These are phyloP conservation scores for Extremus antarcticus DNA, from an alignment of 495 filamentous ascomycete species.

Conservation along the genomic window DNA sequence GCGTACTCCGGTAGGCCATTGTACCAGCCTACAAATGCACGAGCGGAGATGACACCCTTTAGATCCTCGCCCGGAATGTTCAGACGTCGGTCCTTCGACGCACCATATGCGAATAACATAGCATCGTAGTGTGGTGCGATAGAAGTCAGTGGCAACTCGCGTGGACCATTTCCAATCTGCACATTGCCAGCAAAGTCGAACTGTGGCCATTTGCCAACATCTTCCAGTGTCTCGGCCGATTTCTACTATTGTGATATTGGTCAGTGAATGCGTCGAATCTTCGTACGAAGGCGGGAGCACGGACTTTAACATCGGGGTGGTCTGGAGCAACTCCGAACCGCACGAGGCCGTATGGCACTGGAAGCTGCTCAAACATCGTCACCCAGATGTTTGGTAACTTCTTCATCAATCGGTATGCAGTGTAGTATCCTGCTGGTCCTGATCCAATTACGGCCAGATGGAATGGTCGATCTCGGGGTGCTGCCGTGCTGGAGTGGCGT, in stretches of 20 bases:
- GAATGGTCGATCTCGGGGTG: slow-evolving; percentile 43
- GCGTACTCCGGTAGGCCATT: slow-evolving; percentile 85
- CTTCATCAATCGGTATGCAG: slow-evolving; percentile 70
- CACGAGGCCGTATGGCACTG: slow-evolving; percentile 84
- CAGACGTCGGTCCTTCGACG: slow-evolving; percentile 67
- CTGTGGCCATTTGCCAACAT: slow-evolving; percentile 65
- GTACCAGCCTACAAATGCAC: slow-evolving; percentile 97
- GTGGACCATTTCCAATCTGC: slow-evolving; percentile 49
- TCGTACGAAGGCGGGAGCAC: slow-evolving; percentile 3
- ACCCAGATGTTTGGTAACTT: slow-evolving; percentile 60
- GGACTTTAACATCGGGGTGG: slow-evolving; percentile 94
- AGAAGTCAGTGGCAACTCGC: slow-evolving; percentile 51
- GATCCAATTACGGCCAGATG: slow-evolving; percentile 87
- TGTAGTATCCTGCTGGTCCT: slow-evolving; percentile 92
- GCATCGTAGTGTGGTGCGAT: slow-evolving; percentile 82
- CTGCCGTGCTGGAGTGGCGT: slow-evolving; percentile 14
- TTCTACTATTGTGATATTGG: slow-evolving; percentile 45
- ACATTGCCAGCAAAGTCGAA: slow-evolving; percentile 93
- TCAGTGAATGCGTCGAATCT: slow-evolving; percentile 3
- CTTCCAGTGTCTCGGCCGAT: slow-evolving; percentile 83
- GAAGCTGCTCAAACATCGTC: slow-evolving; percentile 93
- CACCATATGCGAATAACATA: slow-evolving; percentile 86
- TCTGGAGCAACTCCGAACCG: slow-evolving; percentile 93
- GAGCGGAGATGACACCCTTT: slow-evolving; percentile 71
- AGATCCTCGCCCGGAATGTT: slow-evolving; percentile 73